phyloP scores from a whole-genome alignment of 352 stramenopile species.

The Phytophthora tentaculata region DNA sequence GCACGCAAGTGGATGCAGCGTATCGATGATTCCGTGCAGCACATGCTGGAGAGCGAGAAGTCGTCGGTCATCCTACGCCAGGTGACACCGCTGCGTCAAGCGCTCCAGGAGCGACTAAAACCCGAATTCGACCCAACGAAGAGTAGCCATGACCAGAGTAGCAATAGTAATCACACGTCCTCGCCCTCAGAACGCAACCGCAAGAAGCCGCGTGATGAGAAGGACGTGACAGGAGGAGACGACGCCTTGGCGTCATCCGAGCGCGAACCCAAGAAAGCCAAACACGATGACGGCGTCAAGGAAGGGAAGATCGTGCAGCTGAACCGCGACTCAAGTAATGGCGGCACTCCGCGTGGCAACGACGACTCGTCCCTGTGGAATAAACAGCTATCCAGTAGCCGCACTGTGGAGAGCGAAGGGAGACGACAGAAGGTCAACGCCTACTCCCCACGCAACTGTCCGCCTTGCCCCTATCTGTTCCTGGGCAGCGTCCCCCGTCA shows the following conservation, averaged over 20 bases:
- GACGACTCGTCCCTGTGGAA: slow-evolving; percentile 17
- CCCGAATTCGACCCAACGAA: slow-evolving; percentile 6
- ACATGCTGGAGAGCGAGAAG: slow-evolving; percentile 53
- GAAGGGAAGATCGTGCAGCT: slow-evolving; percentile 36
- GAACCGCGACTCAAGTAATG: slow-evolving; percentile 28
- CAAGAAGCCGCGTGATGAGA: slow-evolving; percentile 38
- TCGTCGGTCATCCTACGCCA: slow-evolving; percentile 68
- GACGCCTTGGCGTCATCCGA: slow-evolving; percentile 13
- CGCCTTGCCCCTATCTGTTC: slow-evolving; percentile 74
- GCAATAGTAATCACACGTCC: too few relatives aligned
- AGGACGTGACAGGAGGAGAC: slow-evolving; percentile 5
- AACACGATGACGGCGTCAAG: slow-evolving; percentile 32
- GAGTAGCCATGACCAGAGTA: slow-evolving; percentile 9
- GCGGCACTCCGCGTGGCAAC: neutral
- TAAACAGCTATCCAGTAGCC: slow-evolving; percentile 24
- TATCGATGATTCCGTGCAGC: slow-evolving; percentile 45
- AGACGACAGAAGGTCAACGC: slow-evolving; percentile 30
- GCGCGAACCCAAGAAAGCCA: slow-evolving; percentile 40
- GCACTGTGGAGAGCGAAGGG: slow-evolving; percentile 28
- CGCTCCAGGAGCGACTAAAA: slow-evolving; percentile 47
- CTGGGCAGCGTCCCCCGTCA: slow-evolving; percentile 68
- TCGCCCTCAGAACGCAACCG: slow-evolving; percentile 24
- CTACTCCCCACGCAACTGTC: slow-evolving; percentile 47
- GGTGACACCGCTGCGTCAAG: slow-evolving; percentile 59
- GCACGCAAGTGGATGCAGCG: slow-evolving; percentile 50